Evolutionary conservation across 257 asterid genomes (phyloP), one percentile per base, ranked within the genome.

Genomic region (Gentiana straminea): DNA sequence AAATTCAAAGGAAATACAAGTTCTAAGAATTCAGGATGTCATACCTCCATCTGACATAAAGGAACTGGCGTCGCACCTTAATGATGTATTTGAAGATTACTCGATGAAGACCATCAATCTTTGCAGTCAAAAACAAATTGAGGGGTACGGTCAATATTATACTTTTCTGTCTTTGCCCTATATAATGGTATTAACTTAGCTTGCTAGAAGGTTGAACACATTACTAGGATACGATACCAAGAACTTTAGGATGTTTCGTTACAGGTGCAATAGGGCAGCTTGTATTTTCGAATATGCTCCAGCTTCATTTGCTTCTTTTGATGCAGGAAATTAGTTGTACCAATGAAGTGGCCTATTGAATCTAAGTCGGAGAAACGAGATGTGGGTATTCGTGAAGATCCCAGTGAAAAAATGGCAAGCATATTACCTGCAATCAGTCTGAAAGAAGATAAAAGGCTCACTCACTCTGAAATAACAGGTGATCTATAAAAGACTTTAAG

Each of bases 1-100:
- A 44, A 46, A 59, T 33, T 61, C 65, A 8, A 58, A 2, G 1
- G 68, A 68, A 3, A 61, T 59, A 2, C 81, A 76, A 67, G 83
- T 71, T 3, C 55, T 80, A 35, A 72, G 66, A 57, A 63, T 86
- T 33, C 76, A 74, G 77, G 82, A 75, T 62, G 49, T 86, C 24
- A 36, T 74, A 55, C 75, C 73, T 44, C 12, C 0, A 41, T 58
- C 67, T 0, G 53, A 76, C 70, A 61, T 78, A 9, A 61, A 64
- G n/a, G 47, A 58, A 13, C 37, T 77, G 41, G 69, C 54, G 1
- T 38, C 37, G n/a, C 49, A 5, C 7, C 61, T 64, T 39, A 67
- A 59, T 7, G 38, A 32, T 24, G 6, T 55, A 32, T 55, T 50
- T 59, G 70, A 60, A 39, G 35, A 59, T 12, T 63, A 67, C 49